Evolutionary conservation across 768 basidiomycete species (phyloP), one percentile per base, ranked within the genome.

Genomic region (Collybia mongolica): DNA sequence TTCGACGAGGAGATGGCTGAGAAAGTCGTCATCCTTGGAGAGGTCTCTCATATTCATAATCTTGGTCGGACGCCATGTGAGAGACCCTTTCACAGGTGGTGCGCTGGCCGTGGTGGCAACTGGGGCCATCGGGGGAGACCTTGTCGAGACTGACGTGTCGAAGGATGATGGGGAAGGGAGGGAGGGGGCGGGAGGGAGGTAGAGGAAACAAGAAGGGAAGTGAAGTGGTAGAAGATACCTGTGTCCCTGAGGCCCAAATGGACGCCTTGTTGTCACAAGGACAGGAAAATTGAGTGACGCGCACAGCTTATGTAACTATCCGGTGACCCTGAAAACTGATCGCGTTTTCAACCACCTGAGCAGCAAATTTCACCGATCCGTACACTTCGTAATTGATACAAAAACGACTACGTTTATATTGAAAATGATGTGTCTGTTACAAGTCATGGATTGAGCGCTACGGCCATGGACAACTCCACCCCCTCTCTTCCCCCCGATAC

Each of bases 41-140:
- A 93, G 81, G 81, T 93, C 91, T 69, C 81, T 81, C 79, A 90
- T 87, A 72, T 90, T 89, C 90, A 93, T 93, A 59, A 89, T 85
- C 76, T 88, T 91, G 43, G 89, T 92, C 17, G 84, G 84, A 38
- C 86, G 83, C 90, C 90, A 92, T 71, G 71, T 59, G 50, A 84
- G 61, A 51, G 62, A 47, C 36, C 62, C 60, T 39, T 54, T 60
- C 6, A 56, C 52, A 24, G 69, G 57, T 15, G 67, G 55, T 3
- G 52, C 49, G 40, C 49, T 37, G 43, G 60, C 49, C 18, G 60
- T 52, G 44, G 67, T 53, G 22, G 64, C 55, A 52, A 62, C 60
- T 47, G 63, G 61, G 32, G 67, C 60, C 69, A 71, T 72, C 22
- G 54, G 23, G 53, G 54, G 49, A 49, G 55, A 32, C 6, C 11